Percentiles rank a stretch among this genome's conserved stretches.
These are phyloP conservation scores for Leucogyrophana mollusca DNA, from an alignment of 768 basidiomycete species.

Conservation along the genomic window DNA sequence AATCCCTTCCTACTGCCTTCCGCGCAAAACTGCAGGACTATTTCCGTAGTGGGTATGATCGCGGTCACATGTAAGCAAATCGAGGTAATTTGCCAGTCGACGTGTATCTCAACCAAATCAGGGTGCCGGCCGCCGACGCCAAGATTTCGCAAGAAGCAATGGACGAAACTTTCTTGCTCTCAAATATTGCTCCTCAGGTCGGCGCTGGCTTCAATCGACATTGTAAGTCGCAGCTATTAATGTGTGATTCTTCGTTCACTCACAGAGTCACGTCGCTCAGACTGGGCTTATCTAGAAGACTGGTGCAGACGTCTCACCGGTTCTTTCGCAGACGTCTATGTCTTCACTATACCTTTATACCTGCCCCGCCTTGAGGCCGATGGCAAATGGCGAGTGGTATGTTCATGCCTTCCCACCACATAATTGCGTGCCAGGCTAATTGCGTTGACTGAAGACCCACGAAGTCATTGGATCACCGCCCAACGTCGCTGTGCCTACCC, in stretches of 20 bases:
- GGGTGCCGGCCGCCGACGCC: conserved; percentile 97
- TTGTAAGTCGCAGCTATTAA: conserved; percentile 50
- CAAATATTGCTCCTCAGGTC: conserved; percentile 98
- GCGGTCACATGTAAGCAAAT: conserved; percentile 86
- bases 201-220: conserved; percentile 97
- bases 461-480: conserved; percentile 95
- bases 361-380: conserved; percentile 82
- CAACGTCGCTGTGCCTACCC: conserved; percentile 91
- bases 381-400: conserved; percentile 93
- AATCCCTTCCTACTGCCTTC: conserved; percentile 70
- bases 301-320: conserved; percentile 90
- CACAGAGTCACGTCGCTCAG: conserved; percentile 36
- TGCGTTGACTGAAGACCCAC: conserved; percentile 71
- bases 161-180: conserved; percentile 93
- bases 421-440: neutral
- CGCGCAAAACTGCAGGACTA: conserved; percentile 87
- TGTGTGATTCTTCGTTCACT: neutral
- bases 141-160: conserved; percentile 90
- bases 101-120: conserved; percentile 25
- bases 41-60: conserved; percentile 90
- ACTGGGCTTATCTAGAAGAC: conserved; percentile 96
- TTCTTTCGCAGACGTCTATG: conserved; percentile 92
- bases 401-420: too few relatives aligned
- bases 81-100: neutral
- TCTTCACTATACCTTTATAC: conserved; percentile 98